Evolutionary conservation across 371 early-diverging fungal genomes (phyloP).

Genomic region (Umbelopsis sp.): DNA sequence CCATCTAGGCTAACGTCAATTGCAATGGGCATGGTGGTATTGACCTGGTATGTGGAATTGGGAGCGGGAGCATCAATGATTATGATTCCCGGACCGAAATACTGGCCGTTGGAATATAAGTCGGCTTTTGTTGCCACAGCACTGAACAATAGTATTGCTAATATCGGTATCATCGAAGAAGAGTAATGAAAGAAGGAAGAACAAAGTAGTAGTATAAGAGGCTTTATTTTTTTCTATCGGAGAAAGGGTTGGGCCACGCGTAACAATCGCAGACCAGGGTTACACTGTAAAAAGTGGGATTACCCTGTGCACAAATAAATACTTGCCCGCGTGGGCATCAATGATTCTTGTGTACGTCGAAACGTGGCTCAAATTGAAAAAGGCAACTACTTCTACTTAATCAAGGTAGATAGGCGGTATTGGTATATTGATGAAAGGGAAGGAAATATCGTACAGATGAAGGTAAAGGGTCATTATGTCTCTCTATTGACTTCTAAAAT

Average conservation of each 20-base stretch:
- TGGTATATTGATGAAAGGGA: no score
- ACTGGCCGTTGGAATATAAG: constrained; percentile 17
- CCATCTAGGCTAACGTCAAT: constrained; percentile 17
- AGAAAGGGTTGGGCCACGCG: neutral
- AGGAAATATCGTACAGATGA: no score
- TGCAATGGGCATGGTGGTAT: constrained; percentile 20
- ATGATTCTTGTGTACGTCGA: neutral
- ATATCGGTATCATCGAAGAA: neutral
- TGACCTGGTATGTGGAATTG: constrained; percentile 21
- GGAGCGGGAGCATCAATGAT: constrained; percentile 21
- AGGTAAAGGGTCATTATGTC: no score
- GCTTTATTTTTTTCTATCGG: neutral
- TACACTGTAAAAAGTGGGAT: neutral
- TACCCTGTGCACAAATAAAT: neutral
- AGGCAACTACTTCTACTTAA: neutral
- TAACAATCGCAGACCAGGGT: neutral
- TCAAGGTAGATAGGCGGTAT: no score
- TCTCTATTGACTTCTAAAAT: constrained; percentile 42
- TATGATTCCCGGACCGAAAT: constrained; percentile 18
- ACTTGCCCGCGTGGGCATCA: neutral
- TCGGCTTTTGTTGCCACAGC: constrained; percentile 9
- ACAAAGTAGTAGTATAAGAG: neutral
- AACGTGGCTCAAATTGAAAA: constrained; percentile 5
- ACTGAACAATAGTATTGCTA: neutral
- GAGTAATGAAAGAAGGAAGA: neutral